Percentiles rank a stretch among this genome's conserved stretches.
Conservation (phyloP, 2,329 filamentous ascomycete species). For the Penicillium italicum region DNA sequence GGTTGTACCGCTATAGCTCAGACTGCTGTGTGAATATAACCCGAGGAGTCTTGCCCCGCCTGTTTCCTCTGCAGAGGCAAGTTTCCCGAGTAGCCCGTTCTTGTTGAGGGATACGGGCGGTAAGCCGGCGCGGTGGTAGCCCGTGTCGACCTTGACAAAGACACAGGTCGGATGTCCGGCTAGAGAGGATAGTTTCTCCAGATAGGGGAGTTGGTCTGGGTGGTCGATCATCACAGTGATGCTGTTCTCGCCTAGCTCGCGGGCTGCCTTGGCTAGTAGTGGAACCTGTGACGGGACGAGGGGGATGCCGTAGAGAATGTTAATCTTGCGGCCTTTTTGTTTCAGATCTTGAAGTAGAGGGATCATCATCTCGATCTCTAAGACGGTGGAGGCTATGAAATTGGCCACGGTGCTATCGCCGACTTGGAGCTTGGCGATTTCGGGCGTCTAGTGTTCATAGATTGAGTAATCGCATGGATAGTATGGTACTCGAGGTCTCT, state of each 20-base stretch:
- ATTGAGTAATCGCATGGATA: neutral
- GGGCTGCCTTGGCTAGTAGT: slow-evolving; percentile 57
- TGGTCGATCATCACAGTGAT: slow-evolving; percentile 70
- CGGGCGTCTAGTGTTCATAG: slow-evolving; percentile 52
- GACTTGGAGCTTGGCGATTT: slow-evolving; percentile 68
- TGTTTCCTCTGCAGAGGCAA: slow-evolving; percentile 25
- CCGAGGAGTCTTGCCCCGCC: slow-evolving; percentile 52
- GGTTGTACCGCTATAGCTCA: slow-evolving; percentile 60
- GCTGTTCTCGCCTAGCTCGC: slow-evolving; percentile 53
- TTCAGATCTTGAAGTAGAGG: slow-evolving; percentile 57
- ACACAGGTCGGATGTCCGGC: slow-evolving; percentile 52
- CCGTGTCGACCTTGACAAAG: slow-evolving; percentile 73
- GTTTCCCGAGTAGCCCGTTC: slow-evolving; percentile 28
- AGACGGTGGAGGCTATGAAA: slow-evolving; percentile 69
- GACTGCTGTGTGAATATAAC: slow-evolving; percentile 69
- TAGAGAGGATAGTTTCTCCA: slow-evolving; percentile 44
- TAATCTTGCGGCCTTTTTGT: slow-evolving; percentile 52
- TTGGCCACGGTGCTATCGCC: slow-evolving; percentile 55
- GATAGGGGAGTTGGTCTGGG: slow-evolving; percentile 54
- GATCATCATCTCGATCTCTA: slow-evolving; percentile 66
- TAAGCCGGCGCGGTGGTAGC: slow-evolving; percentile 67
- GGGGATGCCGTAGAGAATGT: slow-evolving; percentile 71
- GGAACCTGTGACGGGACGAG: slow-evolving; percentile 58
- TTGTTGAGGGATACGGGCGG: slow-evolving; percentile 46
- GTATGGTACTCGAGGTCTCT: neutral